Conservation (phyloP, 169 alveolate genomes). For the Cryptosporidium andersoni region DNA sequence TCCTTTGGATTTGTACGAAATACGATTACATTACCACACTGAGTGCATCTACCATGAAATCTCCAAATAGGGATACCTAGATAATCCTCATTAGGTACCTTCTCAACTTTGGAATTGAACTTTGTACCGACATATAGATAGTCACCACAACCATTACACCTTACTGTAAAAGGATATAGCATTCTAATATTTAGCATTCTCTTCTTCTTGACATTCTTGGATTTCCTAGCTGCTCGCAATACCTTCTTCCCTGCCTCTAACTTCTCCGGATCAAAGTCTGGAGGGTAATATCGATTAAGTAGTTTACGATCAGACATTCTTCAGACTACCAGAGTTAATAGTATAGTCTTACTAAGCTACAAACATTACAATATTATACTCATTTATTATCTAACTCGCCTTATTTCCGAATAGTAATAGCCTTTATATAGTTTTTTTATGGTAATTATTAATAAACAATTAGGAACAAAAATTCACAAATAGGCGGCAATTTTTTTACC, state of each 20-base stretch:
- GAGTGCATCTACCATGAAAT: slow-evolving; percentile 96
- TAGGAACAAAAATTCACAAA: too few species aligned
- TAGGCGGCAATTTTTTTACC: too few species aligned
- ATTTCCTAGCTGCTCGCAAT: slow-evolving; percentile 78
- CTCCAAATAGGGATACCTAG: slow-evolving; percentile 95
- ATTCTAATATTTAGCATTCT: slow-evolving; percentile 94
- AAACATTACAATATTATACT: too few species aligned
- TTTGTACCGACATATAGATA: slow-evolving; percentile 98
- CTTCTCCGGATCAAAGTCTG: slow-evolving; percentile 98
- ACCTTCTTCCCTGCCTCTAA: slow-evolving; percentile 85
- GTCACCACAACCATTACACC: slow-evolving; percentile 95
- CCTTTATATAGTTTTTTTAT: too few species aligned
- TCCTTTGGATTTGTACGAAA: slow-evolving; percentile 93
- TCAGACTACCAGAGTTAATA: background rate
- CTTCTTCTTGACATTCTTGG: slow-evolving; percentile 71
- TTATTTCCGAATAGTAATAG: too few species aligned
- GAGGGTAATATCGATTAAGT: slow-evolving; percentile 96
- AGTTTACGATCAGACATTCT: slow-evolving; percentile 98
- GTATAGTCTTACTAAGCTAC: too few species aligned
- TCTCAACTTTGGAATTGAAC: slow-evolving; percentile 93
- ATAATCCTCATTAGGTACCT: slow-evolving; percentile 92
- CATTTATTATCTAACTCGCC: too few species aligned
- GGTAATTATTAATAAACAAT: too few species aligned
- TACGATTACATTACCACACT: slow-evolving; percentile 94
- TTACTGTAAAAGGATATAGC: slow-evolving; percentile 97